Evolutionary conservation across 2,329 filamentous ascomycete species (phyloP), one percentile per base, ranked within the genome.

Genomic region (Onygenales sp.): DNA sequence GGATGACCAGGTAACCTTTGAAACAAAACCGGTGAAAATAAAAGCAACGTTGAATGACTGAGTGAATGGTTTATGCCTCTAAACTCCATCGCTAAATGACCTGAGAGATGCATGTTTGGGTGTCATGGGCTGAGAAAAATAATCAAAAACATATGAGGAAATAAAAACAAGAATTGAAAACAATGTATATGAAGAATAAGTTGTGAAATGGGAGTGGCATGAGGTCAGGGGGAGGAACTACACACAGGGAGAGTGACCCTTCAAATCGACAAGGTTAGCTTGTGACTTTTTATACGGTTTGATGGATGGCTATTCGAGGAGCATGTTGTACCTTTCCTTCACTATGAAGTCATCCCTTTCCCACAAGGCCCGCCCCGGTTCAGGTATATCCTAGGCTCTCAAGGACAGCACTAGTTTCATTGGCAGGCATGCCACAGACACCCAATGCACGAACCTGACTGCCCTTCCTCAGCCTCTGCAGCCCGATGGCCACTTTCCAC

Each of bases 401-500:
- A 40, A 75, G 65, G 17, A 74, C 59, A 6, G 63, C 64, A 56
- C 68, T 72, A 51, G 69, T 65, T 56, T 75, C 72, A 52, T 70
- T 70, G 36, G 60, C 69, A 40, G 78, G 73, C 66, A 83, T 72
- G 27, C 74, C 74, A 52, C 72, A 75, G 42, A 79, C 76, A 13
- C 75, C 77, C 61, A 84, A 57, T 32, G 74, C 72, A 54, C 80
- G 68, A 33, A 81, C 79, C 60, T 80, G 75, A 52, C 74, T 76
- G 13, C 82, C 80, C 57, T 77, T 75, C 47, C 76, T 70, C 56
- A 85, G 66, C 31, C 77, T 71, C 63, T 80, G 74, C 43, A 85
- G 65, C 1, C 82, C 82, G 42, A 79, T 68, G 0, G 77, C 78
- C 17, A 84, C 76, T 64, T 85, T 85, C 80, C 80, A 84, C 39